phyloP scores from a whole-genome alignment of 1,139 yeast genomes.

The Blastobotrys malaysiensis region DNA sequence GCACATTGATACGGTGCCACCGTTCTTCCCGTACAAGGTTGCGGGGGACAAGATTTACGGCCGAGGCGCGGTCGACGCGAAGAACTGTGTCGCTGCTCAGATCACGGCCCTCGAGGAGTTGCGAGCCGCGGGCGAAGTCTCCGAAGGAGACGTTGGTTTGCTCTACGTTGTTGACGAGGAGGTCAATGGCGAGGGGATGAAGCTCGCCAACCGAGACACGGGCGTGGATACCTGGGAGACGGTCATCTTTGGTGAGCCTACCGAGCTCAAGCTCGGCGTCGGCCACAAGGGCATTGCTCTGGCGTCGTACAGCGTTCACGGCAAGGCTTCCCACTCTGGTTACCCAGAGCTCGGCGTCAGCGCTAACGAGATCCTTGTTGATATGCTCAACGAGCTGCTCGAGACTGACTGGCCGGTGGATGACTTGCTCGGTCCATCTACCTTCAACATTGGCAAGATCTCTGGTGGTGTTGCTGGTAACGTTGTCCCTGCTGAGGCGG shows the following conservation, averaged over 20 bases:
- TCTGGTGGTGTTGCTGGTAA: slow-evolving; percentile 59
- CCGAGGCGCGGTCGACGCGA: slow-evolving; percentile 65
- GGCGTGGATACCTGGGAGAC: slow-evolving; percentile 48
- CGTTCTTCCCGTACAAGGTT: slow-evolving; percentile 48
- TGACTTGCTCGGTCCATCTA: slow-evolving; percentile 54
- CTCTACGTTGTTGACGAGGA: slow-evolving; percentile 70
- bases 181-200: slow-evolving; percentile 59
- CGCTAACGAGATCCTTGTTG: slow-evolving; percentile 53
- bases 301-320: slow-evolving; percentile 43
- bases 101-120: slow-evolving; percentile 48
- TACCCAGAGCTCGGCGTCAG: slow-evolving; percentile 65
- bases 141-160: slow-evolving; percentile 52
- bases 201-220: slow-evolving; percentile 36
- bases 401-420: slow-evolving; percentile 43
- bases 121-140: slow-evolving; percentile 35
- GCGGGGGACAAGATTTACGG: slow-evolving; percentile 54
- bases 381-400: slow-evolving; percentile 42
- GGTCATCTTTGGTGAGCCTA: slow-evolving; percentile 71
- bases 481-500: slow-evolving; percentile 57
- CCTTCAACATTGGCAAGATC: slow-evolving; percentile 54
- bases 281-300: slow-evolving; percentile 60
- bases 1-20: slow-evolving; percentile 72
- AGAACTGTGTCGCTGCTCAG: slow-evolving; percentile 62
- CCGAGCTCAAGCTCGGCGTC: slow-evolving; percentile 60
- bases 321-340: slow-evolving; percentile 63